These are phyloP conservation scores for Candida quercuum DNA, from an alignment of 805 yeast genomes.

Conservation along the genomic window DNA sequence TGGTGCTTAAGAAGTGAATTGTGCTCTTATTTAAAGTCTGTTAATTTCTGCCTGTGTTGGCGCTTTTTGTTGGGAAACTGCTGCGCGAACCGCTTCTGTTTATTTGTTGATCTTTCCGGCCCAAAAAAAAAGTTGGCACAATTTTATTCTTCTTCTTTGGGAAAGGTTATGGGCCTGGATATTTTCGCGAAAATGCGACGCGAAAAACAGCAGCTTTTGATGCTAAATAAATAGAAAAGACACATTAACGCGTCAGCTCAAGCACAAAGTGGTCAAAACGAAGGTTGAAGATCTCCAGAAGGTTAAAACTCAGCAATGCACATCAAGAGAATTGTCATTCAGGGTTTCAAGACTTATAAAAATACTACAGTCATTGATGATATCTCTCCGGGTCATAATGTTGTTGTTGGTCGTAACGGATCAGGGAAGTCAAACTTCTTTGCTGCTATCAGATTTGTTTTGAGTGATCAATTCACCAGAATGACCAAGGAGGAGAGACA, in stretches of 20 bases:
- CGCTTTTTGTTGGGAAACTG: constrained; percentile 9
- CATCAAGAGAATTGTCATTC: constrained; percentile 58
- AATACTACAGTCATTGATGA: constrained; percentile 73
- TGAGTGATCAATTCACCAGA: constrained; percentile 84
- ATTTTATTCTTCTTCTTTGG: not conserved
- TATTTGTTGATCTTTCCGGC: too few species aligned
- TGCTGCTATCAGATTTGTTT: constrained; percentile 88
- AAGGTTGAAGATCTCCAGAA: not conserved
- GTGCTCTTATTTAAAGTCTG: too few species aligned
- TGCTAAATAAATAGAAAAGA: too few species aligned
- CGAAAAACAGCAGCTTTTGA: too few species aligned
- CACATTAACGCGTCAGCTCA: too few species aligned
- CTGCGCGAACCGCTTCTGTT: not conserved
- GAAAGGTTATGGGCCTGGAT: not conserved
- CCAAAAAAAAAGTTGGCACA: not conserved
- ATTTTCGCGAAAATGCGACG: constrained; percentile 5
- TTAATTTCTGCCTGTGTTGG: too few species aligned
- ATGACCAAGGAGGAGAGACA: constrained; percentile 82
- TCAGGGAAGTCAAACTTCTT: constrained; percentile 95
- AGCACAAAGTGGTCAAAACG: too few species aligned
- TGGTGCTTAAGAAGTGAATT: too few species aligned
- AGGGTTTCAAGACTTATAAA: constrained; percentile 92
- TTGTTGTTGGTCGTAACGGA: constrained; percentile 90
- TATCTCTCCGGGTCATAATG: constrained; percentile 78
- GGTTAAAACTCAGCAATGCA: constrained; percentile 24